A percentile compares a stretch with the other conserved stretches of the same genome.
Evolutionary conservation across 1,284 basidiomycete genomes (phyloP).

Genomic region (Pascua guehoae): DNA sequence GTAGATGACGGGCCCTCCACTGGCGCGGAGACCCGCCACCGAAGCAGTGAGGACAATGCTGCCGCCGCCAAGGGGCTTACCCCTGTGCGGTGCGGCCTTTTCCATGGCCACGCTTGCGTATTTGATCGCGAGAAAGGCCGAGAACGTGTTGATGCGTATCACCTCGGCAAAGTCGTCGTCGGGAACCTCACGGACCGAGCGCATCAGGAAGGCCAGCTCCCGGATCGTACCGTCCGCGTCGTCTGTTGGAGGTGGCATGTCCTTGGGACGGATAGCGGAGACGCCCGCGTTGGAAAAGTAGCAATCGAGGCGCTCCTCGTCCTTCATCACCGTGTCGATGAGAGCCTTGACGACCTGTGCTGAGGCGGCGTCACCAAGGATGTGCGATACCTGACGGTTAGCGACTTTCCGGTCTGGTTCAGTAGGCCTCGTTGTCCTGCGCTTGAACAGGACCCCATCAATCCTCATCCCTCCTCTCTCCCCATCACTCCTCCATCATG

Average conservation of each 20-base stretch:
- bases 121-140: constrained; percentile 87
- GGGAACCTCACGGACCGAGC: background rate
- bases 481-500: too few species aligned
- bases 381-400: constrained; percentile 26
- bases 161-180: constrained; percentile 67
- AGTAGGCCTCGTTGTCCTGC: too few species aligned
- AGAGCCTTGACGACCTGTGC: constrained; percentile 65
- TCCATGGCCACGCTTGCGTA: constrained; percentile 78
- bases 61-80: constrained; percentile 67
- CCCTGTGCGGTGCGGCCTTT: constrained; percentile 60
- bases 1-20: constrained; percentile 80
- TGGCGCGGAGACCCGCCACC: constrained; percentile 82
- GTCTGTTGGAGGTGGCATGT: background rate
- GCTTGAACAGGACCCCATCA: too few species aligned
- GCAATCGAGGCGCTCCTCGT: constrained; percentile 81
- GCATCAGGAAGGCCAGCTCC: background rate
- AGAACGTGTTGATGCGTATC: constrained; percentile 76
- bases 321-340: constrained; percentile 67
- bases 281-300: constrained; percentile 84
- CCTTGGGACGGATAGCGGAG: constrained; percentile 12
- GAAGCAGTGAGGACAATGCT: constrained; percentile 86
- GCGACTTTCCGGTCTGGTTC: too few species aligned
- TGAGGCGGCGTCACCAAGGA: constrained; percentile 79
- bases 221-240: background rate
- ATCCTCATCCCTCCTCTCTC: too few species aligned